phyloP scores from a whole-genome alignment of 202 grass and related monocot species.

The Elaeis oleifera region DNA sequence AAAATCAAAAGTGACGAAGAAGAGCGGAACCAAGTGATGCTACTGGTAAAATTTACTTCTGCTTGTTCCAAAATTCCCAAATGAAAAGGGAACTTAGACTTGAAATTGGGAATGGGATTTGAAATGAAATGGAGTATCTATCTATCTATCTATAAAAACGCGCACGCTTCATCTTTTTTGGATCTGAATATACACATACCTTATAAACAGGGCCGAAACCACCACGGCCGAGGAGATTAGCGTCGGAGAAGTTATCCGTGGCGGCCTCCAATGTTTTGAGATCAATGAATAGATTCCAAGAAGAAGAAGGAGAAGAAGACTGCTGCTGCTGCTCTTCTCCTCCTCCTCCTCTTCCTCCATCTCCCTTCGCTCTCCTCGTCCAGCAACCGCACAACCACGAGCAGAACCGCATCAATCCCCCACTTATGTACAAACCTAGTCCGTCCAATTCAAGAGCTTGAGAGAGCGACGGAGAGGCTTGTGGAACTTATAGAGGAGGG shows the following conservation, averaged over 20 bases:
- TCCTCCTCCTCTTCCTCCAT: slow-evolving; percentile 1
- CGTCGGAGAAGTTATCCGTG: slow-evolving; percentile 54
- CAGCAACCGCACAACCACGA: background rate
- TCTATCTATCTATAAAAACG: no score
- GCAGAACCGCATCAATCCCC: slow-evolving; percentile 2
- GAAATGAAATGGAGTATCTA: background rate
- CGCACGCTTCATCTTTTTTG: no score
- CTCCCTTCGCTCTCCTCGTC: background rate
- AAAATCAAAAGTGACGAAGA: no score
- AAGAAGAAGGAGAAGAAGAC: slow-evolving; percentile 1
- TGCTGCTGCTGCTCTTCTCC: background rate
- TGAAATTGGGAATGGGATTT: no score
- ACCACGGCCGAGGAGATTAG: slow-evolving; percentile 71
- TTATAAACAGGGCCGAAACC: slow-evolving; percentile 89
- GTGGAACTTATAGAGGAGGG: no score
- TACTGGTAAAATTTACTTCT: no score
- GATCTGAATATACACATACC: slow-evolving; percentile 12
- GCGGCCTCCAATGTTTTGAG: slow-evolving; percentile 49
- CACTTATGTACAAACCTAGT: no score
- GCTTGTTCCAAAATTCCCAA: no score
- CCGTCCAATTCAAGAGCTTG: no score
- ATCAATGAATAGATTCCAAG: slow-evolving; percentile 72
- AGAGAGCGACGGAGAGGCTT: no score
- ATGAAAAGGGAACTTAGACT: background rate
- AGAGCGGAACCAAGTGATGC: no score